Evolutionary conservation across 2,329 filamentous ascomycete genomes (phyloP).

Genomic region (Trichoderma simmonsii): DNA sequence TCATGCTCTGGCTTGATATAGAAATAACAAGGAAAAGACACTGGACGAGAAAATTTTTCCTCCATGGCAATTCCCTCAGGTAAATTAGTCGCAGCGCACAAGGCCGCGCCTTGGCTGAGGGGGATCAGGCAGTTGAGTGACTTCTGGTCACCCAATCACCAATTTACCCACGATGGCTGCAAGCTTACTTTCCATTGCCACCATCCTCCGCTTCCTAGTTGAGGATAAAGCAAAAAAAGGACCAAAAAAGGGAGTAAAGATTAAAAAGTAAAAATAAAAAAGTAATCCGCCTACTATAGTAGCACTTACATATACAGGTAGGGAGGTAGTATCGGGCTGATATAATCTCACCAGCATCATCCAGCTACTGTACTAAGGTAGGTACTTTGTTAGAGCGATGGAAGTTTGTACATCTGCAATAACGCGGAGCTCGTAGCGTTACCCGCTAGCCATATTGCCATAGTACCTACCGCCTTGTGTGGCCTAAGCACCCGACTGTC

Average conservation of each 20-base stretch:
- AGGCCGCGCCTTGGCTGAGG: neutral
- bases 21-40: neutral
- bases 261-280: neutral
- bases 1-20: neutral
- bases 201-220: neutral
- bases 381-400: neutral
- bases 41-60: neutral
- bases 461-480: no score
- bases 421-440: neutral
- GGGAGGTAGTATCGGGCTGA: neutral
- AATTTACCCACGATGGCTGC: neutral
- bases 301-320: neutral
- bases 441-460: neutral
- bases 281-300: neutral
- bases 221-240: neutral
- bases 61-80: neutral
- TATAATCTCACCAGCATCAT: neutral
- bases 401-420: neutral
- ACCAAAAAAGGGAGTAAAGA: neutral
- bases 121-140: neutral
- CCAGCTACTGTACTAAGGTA: neutral
- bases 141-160: neutral
- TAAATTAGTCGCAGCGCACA: neutral
- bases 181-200: neutral
- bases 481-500: no score